Base-by-base conservation (phyloP, 306 rosid genomes). In the Carpinus viminea region DNA sequence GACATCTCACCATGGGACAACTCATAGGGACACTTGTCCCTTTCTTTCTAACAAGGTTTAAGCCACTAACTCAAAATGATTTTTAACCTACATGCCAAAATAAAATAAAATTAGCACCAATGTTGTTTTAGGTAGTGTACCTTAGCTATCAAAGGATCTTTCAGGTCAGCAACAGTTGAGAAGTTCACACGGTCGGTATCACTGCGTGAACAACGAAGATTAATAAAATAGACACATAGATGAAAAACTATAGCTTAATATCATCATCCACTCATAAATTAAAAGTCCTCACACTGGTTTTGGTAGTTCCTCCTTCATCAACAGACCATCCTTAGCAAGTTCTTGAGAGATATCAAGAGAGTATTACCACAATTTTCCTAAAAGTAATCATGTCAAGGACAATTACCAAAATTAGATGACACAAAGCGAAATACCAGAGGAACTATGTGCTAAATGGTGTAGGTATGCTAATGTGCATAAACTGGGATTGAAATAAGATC, bases 321-420 rank as follows among this genome's bases (percentile, higher is more conserved):
- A 80, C 86, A 95, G 89, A n/a, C 96, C 96, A 81, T 95, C 98
- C 73, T 92, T 86, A 28, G 91, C 97, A 79, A 95, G 98, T 77
- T 89, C 93, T 65, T 90, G 21, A 95, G 96, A 74, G 98, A 95
- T 84, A 95, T 91, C 88, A 95, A 83, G 76, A 95, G 91, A 4
- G 97, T 92, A 86, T 95, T 95, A 7, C 98, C 98, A 87, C 98
- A 92, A 85, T 90, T 92, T 45, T 95, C 98, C 98, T 95, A 82
- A 26, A 83, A 80, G 31, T 24, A 79, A 75, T 75, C 12, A 10
- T 13, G 62, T 26, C 46, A 74, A 82, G 74, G 36, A 18, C 0
- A 9, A 28, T 73, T 60, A 61, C 21, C n/a, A 50, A 17, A 31
- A 51, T 68, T 47, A 12, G 18, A 76, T 5, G 16, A 73, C 54